phyloP scores from a whole-genome alignment of 1,284 basidiomycete species.

The Cryptococcus sp. region DNA sequence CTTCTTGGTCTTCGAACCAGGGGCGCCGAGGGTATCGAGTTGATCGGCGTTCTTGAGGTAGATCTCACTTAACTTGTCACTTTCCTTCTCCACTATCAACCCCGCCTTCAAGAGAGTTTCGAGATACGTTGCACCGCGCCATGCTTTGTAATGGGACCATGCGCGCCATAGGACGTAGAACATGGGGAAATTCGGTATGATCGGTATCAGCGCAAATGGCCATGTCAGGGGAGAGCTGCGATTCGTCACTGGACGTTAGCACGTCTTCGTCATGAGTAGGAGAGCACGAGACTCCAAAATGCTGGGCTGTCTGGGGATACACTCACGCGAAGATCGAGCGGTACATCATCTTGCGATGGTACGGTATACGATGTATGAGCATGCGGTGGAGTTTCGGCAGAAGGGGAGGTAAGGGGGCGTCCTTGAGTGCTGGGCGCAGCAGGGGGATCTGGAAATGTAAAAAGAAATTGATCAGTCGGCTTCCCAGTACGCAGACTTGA shows the following conservation, averaged over 20 bases:
- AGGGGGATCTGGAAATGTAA: slow-evolving; percentile 39
- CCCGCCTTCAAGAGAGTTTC: slow-evolving; percentile 43
- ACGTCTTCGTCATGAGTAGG: not conserved
- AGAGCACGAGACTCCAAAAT: too few relatives aligned
- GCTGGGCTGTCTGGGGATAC: too few relatives aligned
- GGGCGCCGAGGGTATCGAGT: not conserved
- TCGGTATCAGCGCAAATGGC: slow-evolving; percentile 55
- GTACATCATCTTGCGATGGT: slow-evolving; percentile 48
- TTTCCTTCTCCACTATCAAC: slow-evolving; percentile 42
- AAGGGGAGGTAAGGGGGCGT: slow-evolving; percentile 31
- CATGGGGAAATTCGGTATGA: slow-evolving; percentile 56
- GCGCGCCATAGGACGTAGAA: slow-evolving; percentile 58
- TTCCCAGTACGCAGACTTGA: not conserved
- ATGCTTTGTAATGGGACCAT: slow-evolving; percentile 55
- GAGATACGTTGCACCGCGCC: slow-evolving; percentile 50
- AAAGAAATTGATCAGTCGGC: too few relatives aligned
- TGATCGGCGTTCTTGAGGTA: slow-evolving; percentile 23
- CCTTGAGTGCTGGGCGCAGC: slow-evolving; percentile 35
- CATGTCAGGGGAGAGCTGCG: slow-evolving; percentile 44
- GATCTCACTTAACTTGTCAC: slow-evolving; percentile 27
- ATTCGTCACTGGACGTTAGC: not conserved
- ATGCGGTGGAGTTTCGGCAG: slow-evolving; percentile 46
- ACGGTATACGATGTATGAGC: slow-evolving; percentile 46
- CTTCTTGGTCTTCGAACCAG: slow-evolving; percentile 4
- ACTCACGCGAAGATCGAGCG: slow-evolving; percentile 40